These are phyloP conservation scores for Coemansia sp. DNA, from an alignment of 192 early-diverging fungal species.

Conservation along the genomic window DNA sequence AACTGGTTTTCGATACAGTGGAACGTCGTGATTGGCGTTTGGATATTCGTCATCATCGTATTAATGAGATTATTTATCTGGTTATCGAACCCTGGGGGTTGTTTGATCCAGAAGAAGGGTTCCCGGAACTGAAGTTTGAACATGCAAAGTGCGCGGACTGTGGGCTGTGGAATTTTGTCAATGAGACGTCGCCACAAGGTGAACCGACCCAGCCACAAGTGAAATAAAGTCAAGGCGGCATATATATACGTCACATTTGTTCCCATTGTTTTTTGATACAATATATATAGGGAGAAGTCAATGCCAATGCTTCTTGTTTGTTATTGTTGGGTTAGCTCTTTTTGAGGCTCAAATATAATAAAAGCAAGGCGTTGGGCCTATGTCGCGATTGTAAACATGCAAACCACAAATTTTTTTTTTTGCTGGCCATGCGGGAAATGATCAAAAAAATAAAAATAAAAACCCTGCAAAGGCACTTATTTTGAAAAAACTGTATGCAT, in stretches of 20 bases:
- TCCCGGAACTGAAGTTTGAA: slow-evolving; percentile 41
- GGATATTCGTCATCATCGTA: slow-evolving; percentile 79
- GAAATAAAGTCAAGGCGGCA: too few relatives aligned
- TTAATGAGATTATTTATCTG: slow-evolving; percentile 74
- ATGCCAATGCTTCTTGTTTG: too few relatives aligned
- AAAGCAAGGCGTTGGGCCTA: too few relatives aligned
- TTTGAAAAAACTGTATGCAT: background rate
- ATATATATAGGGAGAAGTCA: too few relatives aligned
- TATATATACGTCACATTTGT: too few relatives aligned
- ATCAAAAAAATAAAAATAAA: background rate
- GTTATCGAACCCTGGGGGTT: slow-evolving; percentile 54
- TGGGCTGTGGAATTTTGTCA: slow-evolving; percentile 72
- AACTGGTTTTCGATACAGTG: slow-evolving; percentile 71
- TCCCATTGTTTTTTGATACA: too few relatives aligned
- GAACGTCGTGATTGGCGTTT: slow-evolving; percentile 64
- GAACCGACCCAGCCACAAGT: background rate
- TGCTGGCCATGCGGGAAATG: too few relatives aligned
- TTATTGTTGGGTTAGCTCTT: too few relatives aligned
- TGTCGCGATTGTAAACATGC: too few relatives aligned
- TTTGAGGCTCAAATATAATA: too few relatives aligned
- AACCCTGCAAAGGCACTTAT: background rate
- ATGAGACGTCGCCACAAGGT: slow-evolving; percentile 48
- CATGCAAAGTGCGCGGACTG: slow-evolving; percentile 75
- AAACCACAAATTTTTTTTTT: too few relatives aligned
- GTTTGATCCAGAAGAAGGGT: slow-evolving; percentile 30